phyloP scores from a whole-genome alignment of 805 yeast species.

The Hanseniaspora taiwanica region DNA sequence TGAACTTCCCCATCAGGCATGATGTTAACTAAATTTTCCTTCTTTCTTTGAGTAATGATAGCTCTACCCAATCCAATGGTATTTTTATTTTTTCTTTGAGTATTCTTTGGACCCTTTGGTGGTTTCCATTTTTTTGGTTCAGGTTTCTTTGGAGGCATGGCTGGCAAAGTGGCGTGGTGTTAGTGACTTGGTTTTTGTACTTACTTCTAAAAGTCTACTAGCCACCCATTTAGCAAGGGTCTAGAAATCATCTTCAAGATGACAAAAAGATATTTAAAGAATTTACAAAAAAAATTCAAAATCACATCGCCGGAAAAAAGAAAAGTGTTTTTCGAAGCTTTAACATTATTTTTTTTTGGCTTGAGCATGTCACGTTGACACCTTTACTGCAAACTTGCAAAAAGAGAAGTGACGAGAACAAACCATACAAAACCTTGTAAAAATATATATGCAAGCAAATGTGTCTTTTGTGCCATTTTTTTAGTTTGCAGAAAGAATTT shows the following conservation, averaged over 20 bases:
- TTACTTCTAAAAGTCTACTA: background rate
- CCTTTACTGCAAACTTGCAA: too few species aligned
- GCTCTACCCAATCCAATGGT: slow-evolving; percentile 77
- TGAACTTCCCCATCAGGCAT: slow-evolving; percentile 82
- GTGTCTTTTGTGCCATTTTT: too few species aligned
- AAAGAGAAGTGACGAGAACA: too few species aligned
- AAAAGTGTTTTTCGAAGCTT: too few species aligned
- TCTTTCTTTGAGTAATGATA: slow-evolving; percentile 58
- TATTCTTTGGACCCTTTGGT: slow-evolving; percentile 88
- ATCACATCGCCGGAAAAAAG: background rate
- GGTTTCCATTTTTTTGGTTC: slow-evolving; percentile 67
- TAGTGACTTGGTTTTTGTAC: too few species aligned
- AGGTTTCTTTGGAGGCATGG: slow-evolving; percentile 30
- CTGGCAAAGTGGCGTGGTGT: too few species aligned
- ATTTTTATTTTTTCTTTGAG: slow-evolving; percentile 72
- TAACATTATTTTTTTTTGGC: too few species aligned
- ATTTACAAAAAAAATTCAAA: background rate
- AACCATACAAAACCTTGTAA: too few species aligned
- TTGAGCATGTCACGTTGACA: too few species aligned
- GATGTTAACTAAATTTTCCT: slow-evolving; percentile 54
- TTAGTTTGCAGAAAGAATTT: background rate
- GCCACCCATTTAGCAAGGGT: background rate
- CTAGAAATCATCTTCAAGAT: background rate
- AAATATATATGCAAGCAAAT: too few species aligned
- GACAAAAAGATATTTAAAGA: too few species aligned